Conservation (phyloP, 306 rosid species). For the Cicer cuneatum region DNA sequence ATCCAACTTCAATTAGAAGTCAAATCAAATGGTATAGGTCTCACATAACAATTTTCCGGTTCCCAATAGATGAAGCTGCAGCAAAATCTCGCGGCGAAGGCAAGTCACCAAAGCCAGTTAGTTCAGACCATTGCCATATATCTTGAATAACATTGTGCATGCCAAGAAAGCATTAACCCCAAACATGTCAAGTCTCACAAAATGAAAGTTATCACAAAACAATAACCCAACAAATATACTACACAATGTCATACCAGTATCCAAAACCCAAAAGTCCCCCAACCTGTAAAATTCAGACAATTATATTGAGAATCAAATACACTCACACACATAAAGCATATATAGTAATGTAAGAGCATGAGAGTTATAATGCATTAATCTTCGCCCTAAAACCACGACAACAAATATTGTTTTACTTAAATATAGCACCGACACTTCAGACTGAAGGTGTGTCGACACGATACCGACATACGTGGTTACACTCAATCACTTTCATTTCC, state of each 20-base stretch:
- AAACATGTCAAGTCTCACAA: conserved; percentile 7
- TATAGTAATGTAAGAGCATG: background rate
- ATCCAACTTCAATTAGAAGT: conserved; percentile 1
- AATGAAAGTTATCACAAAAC: conserved; percentile 15
- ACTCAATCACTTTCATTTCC: too few species aligned
- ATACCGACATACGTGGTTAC: too few species aligned
- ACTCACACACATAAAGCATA: background rate
- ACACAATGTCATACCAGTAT: conserved; percentile 72
- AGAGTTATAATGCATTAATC: background rate
- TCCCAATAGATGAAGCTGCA: conserved; percentile 93
- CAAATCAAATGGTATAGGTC: conserved; percentile 39
- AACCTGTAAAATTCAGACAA: conserved; percentile 63
- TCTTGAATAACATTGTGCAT: conserved; percentile 56
- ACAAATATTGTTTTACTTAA: background rate
- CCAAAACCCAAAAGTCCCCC: conserved; percentile 99
- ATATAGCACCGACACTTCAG: too few species aligned
- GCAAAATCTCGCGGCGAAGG: conserved; percentile 95
- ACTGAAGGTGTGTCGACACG: too few species aligned
- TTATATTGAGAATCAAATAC: conserved; percentile 36
- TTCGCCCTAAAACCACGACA: background rate
- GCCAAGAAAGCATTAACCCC: conserved; percentile 33
- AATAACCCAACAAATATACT: conserved; percentile 22
- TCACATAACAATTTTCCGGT: conserved; percentile 87
- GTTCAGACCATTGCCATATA: conserved; percentile 99
- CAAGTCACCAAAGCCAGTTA: conserved; percentile 91